These are phyloP conservation scores for Abrus pulchellus DNA, from an alignment of 306 rosid species.

Conservation along the genomic window DNA sequence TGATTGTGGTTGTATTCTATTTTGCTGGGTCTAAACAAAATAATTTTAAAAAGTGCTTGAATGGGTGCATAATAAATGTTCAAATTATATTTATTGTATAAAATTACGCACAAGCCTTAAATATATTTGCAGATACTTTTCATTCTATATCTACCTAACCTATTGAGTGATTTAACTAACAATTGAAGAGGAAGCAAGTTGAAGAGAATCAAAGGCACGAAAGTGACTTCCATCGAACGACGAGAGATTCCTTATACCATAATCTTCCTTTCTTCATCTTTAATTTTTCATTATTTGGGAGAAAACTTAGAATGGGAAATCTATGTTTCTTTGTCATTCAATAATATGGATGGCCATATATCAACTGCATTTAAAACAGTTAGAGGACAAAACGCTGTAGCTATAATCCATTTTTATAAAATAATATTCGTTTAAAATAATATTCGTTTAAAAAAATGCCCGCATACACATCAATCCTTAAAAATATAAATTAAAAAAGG, in stretches of 20 bases:
- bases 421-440: too few relatives aligned
- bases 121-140: not conserved
- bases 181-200: constrained; percentile 41
- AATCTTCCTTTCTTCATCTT: constrained; percentile 48
- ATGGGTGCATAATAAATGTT: not conserved
- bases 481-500: too few relatives aligned
- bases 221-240: constrained; percentile 50
- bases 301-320: constrained; percentile 16
- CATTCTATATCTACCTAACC: constrained; percentile 20
- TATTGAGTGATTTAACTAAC: constrained; percentile 35
- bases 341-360: constrained; percentile 45
- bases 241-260: constrained; percentile 48
- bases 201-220: constrained; percentile 44
- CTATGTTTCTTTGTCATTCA: constrained; percentile 36
- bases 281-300: constrained; percentile 45
- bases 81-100: not conserved
- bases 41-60: not conserved
- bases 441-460: too few relatives aligned
- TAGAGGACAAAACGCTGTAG: not conserved
- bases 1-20: constrained; percentile 5
- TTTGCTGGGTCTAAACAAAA: not conserved
- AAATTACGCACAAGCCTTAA: constrained; percentile 1
- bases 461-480: too few relatives aligned
- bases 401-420: not conserved
- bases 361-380: constrained; percentile 41